These are phyloP conservation scores for Persicaria maculosa DNA, from an alignment of 148 eudicot species.

Conservation along the genomic window DNA sequence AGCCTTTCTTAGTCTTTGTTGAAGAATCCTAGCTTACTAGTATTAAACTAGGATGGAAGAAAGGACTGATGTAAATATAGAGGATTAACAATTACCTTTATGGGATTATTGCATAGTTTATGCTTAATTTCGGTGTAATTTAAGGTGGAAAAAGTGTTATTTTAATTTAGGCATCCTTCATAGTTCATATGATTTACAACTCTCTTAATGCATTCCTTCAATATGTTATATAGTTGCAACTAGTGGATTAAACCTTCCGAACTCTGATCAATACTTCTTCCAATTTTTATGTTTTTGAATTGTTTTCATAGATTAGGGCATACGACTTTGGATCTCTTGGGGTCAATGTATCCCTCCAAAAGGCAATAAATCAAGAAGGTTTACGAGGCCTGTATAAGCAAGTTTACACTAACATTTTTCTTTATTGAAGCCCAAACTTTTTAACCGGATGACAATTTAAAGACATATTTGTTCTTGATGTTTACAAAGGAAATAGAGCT, in stretches of 20 bases:
- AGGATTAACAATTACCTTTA: neutral
- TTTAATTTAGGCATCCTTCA: neutral
- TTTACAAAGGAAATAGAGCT: slow-evolving; percentile 90
- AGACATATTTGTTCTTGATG: neutral
- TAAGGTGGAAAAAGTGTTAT: neutral
- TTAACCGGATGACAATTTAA: neutral
- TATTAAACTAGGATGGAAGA: too few relatives aligned
- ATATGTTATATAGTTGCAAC: neutral
- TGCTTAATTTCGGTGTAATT: neutral
- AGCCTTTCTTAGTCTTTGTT: slow-evolving; percentile 77
- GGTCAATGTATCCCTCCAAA: slow-evolving; percentile 65
- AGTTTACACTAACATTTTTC: slow-evolving; percentile 18
- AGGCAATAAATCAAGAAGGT: slow-evolving; percentile 77
- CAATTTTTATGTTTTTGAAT: slow-evolving; percentile 1
- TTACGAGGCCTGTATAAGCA: slow-evolving; percentile 76
- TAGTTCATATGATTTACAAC: too few relatives aligned
- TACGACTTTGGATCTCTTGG: slow-evolving; percentile 82
- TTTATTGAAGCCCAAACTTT: neutral
- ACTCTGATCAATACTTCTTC: neutral
- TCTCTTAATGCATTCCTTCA: neutral
- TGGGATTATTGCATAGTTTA: neutral
- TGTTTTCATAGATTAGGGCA: slow-evolving; percentile 64
- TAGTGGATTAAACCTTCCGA: neutral
- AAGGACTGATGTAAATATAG: neutral
- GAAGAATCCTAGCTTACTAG: too few relatives aligned